Conservation (phyloP, 208 protist species). For the Tritrichomonas foetus region DNA sequence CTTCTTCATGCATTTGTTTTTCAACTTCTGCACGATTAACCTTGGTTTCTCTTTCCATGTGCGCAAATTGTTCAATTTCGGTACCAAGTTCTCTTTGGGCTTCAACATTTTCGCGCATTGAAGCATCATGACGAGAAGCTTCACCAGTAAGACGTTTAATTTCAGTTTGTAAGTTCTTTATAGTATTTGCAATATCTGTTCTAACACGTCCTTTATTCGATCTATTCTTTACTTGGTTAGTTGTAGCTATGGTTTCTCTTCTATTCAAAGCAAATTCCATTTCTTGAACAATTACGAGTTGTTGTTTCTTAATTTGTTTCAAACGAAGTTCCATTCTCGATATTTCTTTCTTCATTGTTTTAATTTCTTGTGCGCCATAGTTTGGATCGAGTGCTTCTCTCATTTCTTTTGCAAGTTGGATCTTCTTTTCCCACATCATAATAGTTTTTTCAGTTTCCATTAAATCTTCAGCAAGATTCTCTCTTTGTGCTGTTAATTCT, state of each 20-base stretch:
- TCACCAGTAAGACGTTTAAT: neutral
- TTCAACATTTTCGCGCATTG: neutral
- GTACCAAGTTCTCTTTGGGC: neutral
- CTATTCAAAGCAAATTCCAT: constrained; percentile 25
- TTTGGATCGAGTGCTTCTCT: constrained; percentile 29
- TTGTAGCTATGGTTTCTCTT: constrained; percentile 35
- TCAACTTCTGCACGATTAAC: neutral
- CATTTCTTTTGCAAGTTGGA: constrained; percentile 21
- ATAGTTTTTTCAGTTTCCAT: constrained; percentile 37
- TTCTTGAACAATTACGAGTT: constrained; percentile 10
- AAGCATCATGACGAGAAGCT: neutral
- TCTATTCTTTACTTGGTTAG: neutral
- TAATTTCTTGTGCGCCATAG: neutral
- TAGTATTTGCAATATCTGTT: neutral
- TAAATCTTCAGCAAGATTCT: neutral
- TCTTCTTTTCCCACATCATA: constrained; percentile 12
- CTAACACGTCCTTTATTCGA: neutral
- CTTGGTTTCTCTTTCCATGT: neutral
- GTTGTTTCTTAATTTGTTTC: constrained; percentile 36
- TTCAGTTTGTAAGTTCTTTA: neutral
- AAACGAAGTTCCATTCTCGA: constrained; percentile 26
- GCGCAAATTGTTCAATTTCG: neutral
- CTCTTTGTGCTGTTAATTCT: neutral
- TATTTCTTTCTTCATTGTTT: constrained; percentile 37
- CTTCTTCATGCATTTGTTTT: neutral